A percentile compares a stretch with the other conserved stretches of the same genome.
Evolutionary conservation across 495 filamentous ascomycete genomes (phyloP).

Genomic region (Penicillium fimorum): DNA sequence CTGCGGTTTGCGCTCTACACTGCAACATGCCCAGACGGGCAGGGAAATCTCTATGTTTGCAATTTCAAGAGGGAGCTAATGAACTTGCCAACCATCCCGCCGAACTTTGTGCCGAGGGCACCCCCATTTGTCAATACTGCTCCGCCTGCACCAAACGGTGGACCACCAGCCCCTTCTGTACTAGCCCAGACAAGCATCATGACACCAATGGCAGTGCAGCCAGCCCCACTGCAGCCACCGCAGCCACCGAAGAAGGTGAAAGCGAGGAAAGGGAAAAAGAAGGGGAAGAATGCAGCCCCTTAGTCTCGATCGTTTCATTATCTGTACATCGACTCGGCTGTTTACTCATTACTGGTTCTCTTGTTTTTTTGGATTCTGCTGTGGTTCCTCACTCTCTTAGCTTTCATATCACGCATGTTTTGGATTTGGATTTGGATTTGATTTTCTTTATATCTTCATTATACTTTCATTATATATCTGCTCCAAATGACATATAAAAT

Average conservation of each 20-base stretch:
- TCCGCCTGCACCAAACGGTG: not conserved
- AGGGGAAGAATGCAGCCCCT: not conserved
- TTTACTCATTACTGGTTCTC: not conserved
- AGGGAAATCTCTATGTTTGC: not conserved
- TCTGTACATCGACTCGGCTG: not conserved
- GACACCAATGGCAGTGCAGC: too few relatives aligned
- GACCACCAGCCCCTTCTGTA: not conserved
- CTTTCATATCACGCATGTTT: not conserved
- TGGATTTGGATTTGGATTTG: not conserved
- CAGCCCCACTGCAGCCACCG: too few relatives aligned
- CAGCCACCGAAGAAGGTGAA: not conserved
- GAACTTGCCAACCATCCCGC: not conserved
- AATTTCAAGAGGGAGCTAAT: not conserved
- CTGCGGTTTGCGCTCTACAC: conserved; percentile 1
- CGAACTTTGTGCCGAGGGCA: not conserved
- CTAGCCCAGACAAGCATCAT: not conserved
- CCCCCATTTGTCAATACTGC: not conserved
- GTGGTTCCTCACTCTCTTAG: not conserved
- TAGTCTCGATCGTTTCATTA: not conserved
- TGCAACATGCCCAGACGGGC: not conserved
- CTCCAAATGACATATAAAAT: not conserved
- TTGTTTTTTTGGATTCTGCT: not conserved
- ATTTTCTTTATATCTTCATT: not conserved
- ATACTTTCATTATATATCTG: not conserved
- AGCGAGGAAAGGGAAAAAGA: not conserved